Conservation (phyloP, 441 rosid genomes). For the Manihot esculenta region DNA sequence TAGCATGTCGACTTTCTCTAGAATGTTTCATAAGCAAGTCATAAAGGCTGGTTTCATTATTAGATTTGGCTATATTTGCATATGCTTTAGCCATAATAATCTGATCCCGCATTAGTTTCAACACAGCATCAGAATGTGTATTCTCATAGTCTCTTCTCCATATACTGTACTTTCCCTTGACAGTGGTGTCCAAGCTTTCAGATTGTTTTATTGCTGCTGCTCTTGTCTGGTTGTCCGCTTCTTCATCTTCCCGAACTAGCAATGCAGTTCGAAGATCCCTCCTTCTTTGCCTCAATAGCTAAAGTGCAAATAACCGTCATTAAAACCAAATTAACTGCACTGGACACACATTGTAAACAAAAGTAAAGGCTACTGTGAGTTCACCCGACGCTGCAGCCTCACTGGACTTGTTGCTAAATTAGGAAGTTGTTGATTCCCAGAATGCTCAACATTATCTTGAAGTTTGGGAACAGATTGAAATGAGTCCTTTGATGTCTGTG, state of each 20-base stretch:
- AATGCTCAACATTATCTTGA: constrained; percentile 35
- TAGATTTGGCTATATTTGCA: constrained; percentile 79
- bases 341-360: constrained; percentile 15
- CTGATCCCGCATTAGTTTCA: constrained; percentile 95
- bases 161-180: constrained; percentile 72
- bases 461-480: constrained; percentile 28
- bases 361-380: constrained; percentile 27
- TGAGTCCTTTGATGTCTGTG: constrained; percentile 33
- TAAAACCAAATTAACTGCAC: constrained; percentile 22
- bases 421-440: constrained; percentile 26
- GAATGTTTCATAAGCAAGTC: constrained; percentile 54
- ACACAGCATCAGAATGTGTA: constrained; percentile 72
- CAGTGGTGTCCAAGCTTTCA: constrained; percentile 49
- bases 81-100: constrained; percentile 90
- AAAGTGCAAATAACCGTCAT: constrained; percentile 33
- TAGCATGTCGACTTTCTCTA: constrained; percentile 57
- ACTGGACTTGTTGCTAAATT: constrained; percentile 55
- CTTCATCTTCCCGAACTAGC: constrained; percentile 57
- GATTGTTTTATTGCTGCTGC: constrained; percentile 59
- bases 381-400: constrained; percentile 79
- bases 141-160: constrained; percentile 92
- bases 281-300: constrained; percentile 62
- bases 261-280: constrained; percentile 56
- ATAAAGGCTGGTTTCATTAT: constrained; percentile 53
- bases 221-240: constrained; percentile 51